Evolutionary conservation across 495 filamentous ascomycete genomes (phyloP), one percentile per base, ranked within the genome.

Genomic region (Cercophora samala): DNA sequence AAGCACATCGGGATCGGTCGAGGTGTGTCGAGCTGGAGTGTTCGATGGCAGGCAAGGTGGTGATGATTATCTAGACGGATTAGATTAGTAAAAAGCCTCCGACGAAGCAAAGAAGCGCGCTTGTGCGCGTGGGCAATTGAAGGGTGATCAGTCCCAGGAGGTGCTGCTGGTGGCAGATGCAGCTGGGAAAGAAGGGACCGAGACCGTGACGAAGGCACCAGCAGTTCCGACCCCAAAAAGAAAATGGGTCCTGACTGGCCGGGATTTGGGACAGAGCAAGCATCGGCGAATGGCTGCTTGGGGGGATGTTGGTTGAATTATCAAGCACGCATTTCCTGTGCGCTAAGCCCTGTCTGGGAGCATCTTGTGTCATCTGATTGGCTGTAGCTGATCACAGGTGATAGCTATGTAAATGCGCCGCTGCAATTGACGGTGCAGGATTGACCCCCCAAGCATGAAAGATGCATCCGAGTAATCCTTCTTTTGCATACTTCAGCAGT

Each of bases 1-100:
- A 63, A 67, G 68, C 22, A 68, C 72, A 76, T 76, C 24, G 62
- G 68, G n/a, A 52, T 63, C 15, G 59, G 22, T 42, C 11, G 19
- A 23, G 22, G 5, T 26, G 5, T 26, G 8, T 17, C 37, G 37
- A 46, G 37, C 37, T 46, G 37, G 37, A 46, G 37, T 13, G 37
- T 46, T n/a, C 15, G 37, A 46, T 46, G 37, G 37, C 15, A 13
- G 13, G 26, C 26, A 46, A 46, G 37, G 11, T 19, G 22, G 21
- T 21, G 53, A 56, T 21, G 8, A 18, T 23, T 19, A 56, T 56
- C 53, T 15, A 23, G 53, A 56, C 8, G 0, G 18, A 9, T 56
- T 3, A 21, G n/a, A 22, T 56, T 19, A 23, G 8, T 29, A 56
- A 21, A 8, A 6, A 18, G 6, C 11, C 22, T 5, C 53, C 22